Conservation (phyloP, 176 grass and related monocot species). For the Ampelocalamus luodianensis region DNA sequence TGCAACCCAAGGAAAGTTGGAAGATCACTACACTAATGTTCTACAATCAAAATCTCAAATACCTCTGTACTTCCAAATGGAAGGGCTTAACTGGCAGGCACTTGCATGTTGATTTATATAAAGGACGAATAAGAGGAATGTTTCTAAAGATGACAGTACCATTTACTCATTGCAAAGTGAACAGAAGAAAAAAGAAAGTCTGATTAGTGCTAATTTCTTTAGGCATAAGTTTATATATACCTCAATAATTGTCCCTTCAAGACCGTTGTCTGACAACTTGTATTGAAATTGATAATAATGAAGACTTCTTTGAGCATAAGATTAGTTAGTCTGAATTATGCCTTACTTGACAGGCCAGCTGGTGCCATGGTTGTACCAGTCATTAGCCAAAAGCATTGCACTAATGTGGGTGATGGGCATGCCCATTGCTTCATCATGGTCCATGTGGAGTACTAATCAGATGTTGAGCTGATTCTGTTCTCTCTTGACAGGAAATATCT, state of each 20-base stretch:
- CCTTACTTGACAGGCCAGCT: neutral
- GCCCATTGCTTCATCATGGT: conserved; percentile 25
- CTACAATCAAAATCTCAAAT: neutral
- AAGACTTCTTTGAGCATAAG: neutral
- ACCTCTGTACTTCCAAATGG: neutral
- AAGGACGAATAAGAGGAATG: neutral
- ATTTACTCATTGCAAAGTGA: conserved; percentile 30
- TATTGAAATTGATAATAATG: neutral
- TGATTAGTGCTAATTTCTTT: conserved; percentile 11
- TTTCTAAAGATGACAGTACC: neutral
- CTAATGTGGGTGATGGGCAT: conserved; percentile 25
- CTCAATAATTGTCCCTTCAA: neutral
- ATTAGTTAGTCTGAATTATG: neutral
- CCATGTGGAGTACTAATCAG: neutral
- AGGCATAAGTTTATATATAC: neutral
- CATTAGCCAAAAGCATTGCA: neutral
- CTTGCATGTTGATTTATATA: neutral
- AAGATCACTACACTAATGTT: neutral
- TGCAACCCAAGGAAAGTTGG: neutral
- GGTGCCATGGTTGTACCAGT: neutral
- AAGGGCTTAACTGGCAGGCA: neutral
- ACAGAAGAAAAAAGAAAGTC: neutral
- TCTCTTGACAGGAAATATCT: neutral
- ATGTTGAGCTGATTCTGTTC: neutral
- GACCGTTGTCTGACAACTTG: neutral